A percentile compares a stretch with the other conserved stretches of the same genome.
Evolutionary conservation across 805 yeast species (phyloP).

Genomic region (Sporopachydermia quercuum): DNA sequence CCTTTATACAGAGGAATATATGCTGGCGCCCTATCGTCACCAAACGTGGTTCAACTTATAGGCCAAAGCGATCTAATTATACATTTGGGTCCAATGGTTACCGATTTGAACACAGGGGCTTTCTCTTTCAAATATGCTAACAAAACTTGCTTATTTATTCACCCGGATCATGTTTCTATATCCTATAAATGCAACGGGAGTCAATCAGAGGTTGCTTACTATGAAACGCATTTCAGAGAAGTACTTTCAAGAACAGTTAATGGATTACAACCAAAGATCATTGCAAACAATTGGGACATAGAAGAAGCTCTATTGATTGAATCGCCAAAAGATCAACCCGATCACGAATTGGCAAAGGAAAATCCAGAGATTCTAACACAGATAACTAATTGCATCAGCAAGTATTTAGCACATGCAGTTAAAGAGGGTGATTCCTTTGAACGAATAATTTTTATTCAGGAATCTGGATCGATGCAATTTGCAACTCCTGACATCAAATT

Average conservation of each 20-base stretch:
- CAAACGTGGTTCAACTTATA: conserved; percentile 49
- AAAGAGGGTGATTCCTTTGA: conserved; percentile 24
- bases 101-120: conserved; percentile 70
- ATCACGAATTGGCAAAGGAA: neutral
- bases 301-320: neutral
- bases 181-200: neutral
- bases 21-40: conserved; percentile 55
- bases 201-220: neutral
- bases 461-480: conserved; percentile 33
- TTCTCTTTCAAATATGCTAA: conserved; percentile 20
- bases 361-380: neutral
- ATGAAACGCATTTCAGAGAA: neutral
- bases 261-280: neutral
- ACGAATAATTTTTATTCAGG: conserved; percentile 9
- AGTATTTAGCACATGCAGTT: neutral
- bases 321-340: neutral
- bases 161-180: neutral
- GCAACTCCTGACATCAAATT: conserved; percentile 25
- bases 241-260: neutral
- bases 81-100: conserved; percentile 53
- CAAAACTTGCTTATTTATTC: neutral
- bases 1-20: conserved; percentile 64
- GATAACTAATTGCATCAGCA: neutral
- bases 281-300: neutral
- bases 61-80: conserved; percentile 54